phyloP scores from a whole-genome alignment of 2,329 filamentous ascomycete species.

The Gremmenia infestans region DNA sequence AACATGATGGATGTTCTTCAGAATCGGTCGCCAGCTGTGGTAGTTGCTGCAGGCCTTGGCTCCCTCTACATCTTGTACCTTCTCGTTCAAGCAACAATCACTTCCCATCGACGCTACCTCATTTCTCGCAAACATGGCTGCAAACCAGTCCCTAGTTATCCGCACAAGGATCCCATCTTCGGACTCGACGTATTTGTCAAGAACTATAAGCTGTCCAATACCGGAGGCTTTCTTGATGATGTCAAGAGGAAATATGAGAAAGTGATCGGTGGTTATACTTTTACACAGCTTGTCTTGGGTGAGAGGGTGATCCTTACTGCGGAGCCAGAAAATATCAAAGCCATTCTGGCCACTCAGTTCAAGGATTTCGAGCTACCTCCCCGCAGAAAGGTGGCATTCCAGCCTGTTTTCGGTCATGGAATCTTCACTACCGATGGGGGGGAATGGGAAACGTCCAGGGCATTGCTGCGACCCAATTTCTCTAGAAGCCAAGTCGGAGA shows the following conservation, averaged over 20 bases:
- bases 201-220: constrained; percentile 35
- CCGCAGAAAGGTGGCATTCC: constrained; percentile 39
- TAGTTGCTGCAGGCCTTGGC: neutral
- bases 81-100: constrained; percentile 4
- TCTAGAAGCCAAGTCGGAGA: constrained; percentile 42
- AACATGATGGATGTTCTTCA: neutral
- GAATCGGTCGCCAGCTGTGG: neutral
- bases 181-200: constrained; percentile 45
- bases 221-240: constrained; percentile 33
- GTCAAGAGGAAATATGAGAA: constrained; percentile 33
- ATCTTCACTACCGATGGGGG: constrained; percentile 51
- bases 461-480: constrained; percentile 52
- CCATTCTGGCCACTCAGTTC: constrained; percentile 52
- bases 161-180: constrained; percentile 50
- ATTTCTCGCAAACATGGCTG: constrained; percentile 37
- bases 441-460: constrained; percentile 48
- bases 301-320: constrained; percentile 41
- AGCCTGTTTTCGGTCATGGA: constrained; percentile 48
- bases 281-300: constrained; percentile 13
- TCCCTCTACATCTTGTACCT: constrained; percentile 9
- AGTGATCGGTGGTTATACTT: constrained; percentile 5
- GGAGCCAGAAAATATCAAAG: constrained; percentile 54
- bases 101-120: neutral
- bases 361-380: constrained; percentile 47
- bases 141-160: constrained; percentile 39